phyloP scores from a whole-genome alignment of 2,329 filamentous ascomycete species.

The Coleophoma eucalyptorum region DNA sequence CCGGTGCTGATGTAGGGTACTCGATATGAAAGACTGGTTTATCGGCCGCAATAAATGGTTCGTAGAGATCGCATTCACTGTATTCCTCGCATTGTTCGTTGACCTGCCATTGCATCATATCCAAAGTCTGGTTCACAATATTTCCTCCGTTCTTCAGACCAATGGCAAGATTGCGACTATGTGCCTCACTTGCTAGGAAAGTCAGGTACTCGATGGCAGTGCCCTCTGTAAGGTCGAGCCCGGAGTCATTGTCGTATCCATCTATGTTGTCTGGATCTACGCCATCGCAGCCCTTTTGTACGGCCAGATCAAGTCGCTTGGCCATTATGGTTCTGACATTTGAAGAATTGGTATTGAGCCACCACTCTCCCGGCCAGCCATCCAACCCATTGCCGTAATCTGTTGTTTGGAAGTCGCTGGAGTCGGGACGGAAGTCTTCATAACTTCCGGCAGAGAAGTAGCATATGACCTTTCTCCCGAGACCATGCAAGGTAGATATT shows the following conservation, averaged over 20 bases:
- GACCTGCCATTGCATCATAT: conserved; percentile 58
- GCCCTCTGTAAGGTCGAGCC: conserved; percentile 49
- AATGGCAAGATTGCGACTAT: conserved; percentile 49
- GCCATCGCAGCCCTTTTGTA: conserved; percentile 59
- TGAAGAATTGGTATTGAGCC: conserved; percentile 54
- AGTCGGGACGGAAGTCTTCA: conserved; percentile 57
- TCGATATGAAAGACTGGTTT: conserved; percentile 73
- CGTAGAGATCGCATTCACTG: conserved; percentile 53
- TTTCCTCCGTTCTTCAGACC: conserved; percentile 67
- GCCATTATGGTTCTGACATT: conserved; percentile 61
- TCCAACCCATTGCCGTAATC: conserved; percentile 56
- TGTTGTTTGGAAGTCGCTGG: conserved; percentile 41
- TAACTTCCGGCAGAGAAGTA: conserved; percentile 71
- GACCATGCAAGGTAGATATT: conserved; percentile 40
- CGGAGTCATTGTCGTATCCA: conserved; percentile 61
- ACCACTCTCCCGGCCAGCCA: conserved; percentile 63
- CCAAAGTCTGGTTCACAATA: conserved; percentile 47
- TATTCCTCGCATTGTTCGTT: conserved; percentile 67
- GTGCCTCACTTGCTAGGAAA: conserved; percentile 54
- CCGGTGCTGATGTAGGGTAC: conserved; percentile 42
- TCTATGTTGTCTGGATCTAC: conserved; percentile 70
- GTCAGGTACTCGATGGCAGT: conserved; percentile 55
- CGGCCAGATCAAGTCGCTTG: conserved; percentile 52
- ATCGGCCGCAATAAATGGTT: conserved; percentile 50
- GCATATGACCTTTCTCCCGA: conserved; percentile 61